These are phyloP conservation scores for Cutaneotrichosporon sp. DNA, from an alignment of 1,284 basidiomycete species.

Conservation along the genomic window DNA sequence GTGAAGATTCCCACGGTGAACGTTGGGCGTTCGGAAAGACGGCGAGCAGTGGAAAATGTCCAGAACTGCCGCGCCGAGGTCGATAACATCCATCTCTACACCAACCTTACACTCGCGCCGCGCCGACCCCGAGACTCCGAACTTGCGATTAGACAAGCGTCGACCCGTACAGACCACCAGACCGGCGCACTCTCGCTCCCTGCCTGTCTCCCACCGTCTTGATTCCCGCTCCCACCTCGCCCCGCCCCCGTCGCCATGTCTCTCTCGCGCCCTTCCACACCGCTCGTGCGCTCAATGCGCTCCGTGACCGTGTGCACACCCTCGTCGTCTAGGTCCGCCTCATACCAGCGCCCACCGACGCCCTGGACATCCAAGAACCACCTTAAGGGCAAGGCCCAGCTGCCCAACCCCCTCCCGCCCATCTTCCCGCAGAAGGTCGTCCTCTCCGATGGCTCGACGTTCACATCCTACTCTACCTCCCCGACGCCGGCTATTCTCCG, in stretches of 20 bases:
- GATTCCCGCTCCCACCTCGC: too few relatives aligned
- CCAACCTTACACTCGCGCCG: neutral
- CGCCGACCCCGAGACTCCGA: neutral
- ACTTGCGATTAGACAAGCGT: too few relatives aligned
- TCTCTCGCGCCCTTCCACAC: slow-evolving; percentile 1
- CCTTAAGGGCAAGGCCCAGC: slow-evolving; percentile 49
- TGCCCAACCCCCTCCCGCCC: slow-evolving; percentile 75
- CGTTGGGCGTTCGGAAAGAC: neutral
- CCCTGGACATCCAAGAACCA: slow-evolving; percentile 44
- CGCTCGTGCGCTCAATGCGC: slow-evolving; percentile 11
- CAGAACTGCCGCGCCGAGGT: neutral
- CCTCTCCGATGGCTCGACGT: slow-evolving; percentile 78
- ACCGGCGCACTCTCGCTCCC: neutral
- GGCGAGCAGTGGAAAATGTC: neutral
- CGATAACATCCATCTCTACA: neutral
- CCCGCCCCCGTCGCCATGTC: too few relatives aligned
- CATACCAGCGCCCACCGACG: slow-evolving; percentile 1
- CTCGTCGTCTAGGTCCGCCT: slow-evolving; percentile 26
- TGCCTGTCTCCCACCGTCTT: neutral
- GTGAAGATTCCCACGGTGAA: neutral
- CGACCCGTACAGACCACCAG: neutral
- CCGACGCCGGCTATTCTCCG: slow-evolving; percentile 64
- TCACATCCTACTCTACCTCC: slow-evolving; percentile 77
- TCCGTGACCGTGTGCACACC: slow-evolving; percentile 13
- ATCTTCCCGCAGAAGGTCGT: slow-evolving; percentile 76